Conservation (phyloP, 129 eudicot genomes). For the Helianthus tuberosus region DNA sequence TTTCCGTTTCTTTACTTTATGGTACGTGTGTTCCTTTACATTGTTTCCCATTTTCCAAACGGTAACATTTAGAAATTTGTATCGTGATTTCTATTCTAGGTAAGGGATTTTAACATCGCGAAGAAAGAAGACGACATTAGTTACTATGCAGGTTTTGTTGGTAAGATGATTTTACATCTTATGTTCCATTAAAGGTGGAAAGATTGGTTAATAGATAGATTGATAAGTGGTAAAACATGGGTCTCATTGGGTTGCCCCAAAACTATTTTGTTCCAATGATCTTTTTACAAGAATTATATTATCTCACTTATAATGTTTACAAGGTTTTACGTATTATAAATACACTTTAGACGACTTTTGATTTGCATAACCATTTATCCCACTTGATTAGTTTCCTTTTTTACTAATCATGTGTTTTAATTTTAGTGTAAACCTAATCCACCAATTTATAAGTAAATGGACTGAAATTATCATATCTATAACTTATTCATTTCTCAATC, state of each 20-base stretch:
- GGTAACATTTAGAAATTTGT: neutral
- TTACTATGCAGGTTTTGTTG: constrained; percentile 89
- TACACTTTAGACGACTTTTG: neutral
- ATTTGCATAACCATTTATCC: neutral
- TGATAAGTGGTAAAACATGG: neutral
- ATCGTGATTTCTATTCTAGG: constrained; percentile 41
- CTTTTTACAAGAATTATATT: neutral
- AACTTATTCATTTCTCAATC: constrained; percentile 20
- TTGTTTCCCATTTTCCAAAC: constrained; percentile 3
- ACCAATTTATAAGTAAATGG: neutral
- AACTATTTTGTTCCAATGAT: neutral
- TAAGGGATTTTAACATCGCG: constrained; percentile 84
- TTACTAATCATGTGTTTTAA: neutral
- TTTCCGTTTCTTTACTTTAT: constrained; percentile 88
- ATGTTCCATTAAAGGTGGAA: neutral
- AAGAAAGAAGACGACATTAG: constrained; percentile 79
- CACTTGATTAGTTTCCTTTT: neutral
- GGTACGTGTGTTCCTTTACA: constrained; percentile 45
- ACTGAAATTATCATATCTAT: neutral
- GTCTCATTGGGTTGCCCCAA: neutral
- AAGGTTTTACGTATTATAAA: neutral
- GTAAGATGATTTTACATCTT: constrained; percentile 34
- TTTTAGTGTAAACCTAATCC: neutral
- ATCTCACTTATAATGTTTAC: neutral
- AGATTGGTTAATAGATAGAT: neutral